Conservation (phyloP, 202 grass and related monocot species). For the Hordeum pubiflorum region DNA sequence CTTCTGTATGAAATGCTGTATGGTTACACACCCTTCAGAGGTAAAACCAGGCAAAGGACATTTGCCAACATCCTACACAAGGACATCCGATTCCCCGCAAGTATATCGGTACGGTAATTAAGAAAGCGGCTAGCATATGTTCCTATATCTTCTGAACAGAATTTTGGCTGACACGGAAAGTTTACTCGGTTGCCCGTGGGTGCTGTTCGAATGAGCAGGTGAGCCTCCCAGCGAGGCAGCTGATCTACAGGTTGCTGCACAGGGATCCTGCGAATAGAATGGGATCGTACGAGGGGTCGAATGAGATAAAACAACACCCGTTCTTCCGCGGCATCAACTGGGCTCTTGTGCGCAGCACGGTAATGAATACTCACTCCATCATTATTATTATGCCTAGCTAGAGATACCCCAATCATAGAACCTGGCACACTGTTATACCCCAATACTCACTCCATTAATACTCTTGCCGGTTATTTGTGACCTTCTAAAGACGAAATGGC, state of each 20-base stretch:
- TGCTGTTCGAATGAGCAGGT: constrained; percentile 36
- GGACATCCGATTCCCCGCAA: constrained; percentile 76
- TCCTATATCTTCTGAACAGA: neutral
- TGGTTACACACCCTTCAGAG: constrained; percentile 88
- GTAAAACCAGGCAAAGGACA: constrained; percentile 89
- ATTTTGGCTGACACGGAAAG: neutral
- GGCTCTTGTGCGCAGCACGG: constrained; percentile 67
- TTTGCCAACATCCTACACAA: constrained; percentile 93
- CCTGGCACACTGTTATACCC: no score
- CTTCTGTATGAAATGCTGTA: constrained; percentile 96
- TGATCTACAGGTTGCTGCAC: constrained; percentile 79
- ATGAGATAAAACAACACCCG: constrained; percentile 68
- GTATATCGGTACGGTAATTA: constrained; percentile 55
- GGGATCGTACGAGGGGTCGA: constrained; percentile 60
- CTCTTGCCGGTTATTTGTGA: neutral
- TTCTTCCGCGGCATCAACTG: constrained; percentile 81
- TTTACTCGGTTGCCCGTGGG: neutral
- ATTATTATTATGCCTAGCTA: neutral
- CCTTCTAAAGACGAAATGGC: neutral
- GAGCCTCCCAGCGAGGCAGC: constrained; percentile 54
- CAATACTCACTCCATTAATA: no score
- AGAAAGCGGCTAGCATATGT: neutral
- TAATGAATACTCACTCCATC: neutral
- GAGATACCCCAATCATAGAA: no score
- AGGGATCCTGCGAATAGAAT: constrained; percentile 68